A percentile compares a stretch with the other conserved stretches of the same genome.
Conservation (phyloP, 2,329 filamentous ascomycete genomes). For the Xenosphaeropsis pyriputrescens region DNA sequence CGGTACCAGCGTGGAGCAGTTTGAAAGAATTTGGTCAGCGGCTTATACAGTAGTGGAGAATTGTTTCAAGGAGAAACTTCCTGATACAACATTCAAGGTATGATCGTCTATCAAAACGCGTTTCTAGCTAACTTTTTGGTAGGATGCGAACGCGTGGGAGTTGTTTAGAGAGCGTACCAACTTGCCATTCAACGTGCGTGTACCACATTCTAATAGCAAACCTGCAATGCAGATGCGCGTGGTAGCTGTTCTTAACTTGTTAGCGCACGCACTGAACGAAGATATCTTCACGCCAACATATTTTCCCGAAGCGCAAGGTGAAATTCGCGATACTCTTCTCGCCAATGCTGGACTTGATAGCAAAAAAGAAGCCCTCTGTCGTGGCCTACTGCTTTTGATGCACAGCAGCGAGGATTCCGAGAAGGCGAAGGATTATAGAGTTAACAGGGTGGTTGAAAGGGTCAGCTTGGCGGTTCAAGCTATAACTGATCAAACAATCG, state of each 20-base stretch:
- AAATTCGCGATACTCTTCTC: not conserved
- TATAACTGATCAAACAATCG: too few relatives aligned
- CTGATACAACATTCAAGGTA: not conserved
- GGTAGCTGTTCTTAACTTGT: not conserved
- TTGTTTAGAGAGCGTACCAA: not conserved
- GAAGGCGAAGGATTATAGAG: too few relatives aligned
- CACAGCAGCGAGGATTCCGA: too few relatives aligned
- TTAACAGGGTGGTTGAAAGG: too few relatives aligned
- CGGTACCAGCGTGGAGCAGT: too few relatives aligned
- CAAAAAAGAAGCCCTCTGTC: not conserved
- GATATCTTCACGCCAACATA: not conserved
- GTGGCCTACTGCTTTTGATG: not conserved
- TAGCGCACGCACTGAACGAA: not conserved
- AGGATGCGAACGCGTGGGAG: not conserved
- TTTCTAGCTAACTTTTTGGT: not conserved
- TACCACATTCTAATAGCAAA: not conserved
- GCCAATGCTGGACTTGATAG: not conserved
- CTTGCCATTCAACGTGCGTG: not conserved
- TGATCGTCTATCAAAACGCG: not conserved
- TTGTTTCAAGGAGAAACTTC: not conserved
- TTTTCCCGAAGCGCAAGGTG: not conserved
- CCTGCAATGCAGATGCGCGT: not conserved
- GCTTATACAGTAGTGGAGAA: not conserved
- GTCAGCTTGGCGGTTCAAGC: too few relatives aligned
- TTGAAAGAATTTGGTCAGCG: not conserved